Evolutionary conservation across 495 filamentous ascomycete genomes (phyloP).

Genomic region (Diplogelasinospora grovesii): DNA sequence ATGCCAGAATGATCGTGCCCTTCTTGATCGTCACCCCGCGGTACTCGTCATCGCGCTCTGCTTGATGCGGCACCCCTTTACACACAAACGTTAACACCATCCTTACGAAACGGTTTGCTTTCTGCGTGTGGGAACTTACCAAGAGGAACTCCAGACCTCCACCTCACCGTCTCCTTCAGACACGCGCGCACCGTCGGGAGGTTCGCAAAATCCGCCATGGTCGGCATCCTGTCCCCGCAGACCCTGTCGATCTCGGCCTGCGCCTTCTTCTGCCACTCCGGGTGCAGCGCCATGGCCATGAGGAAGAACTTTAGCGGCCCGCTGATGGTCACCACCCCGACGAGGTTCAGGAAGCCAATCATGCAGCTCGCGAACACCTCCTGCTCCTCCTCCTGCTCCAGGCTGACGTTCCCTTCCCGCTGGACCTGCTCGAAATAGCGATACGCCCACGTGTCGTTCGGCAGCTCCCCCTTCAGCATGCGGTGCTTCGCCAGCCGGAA

Average conservation of each 20-base stretch:
- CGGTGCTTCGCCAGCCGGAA: slow-evolving; percentile 34
- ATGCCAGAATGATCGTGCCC: slow-evolving; percentile 46
- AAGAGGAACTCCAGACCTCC: slow-evolving; percentile 48
- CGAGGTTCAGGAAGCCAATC: slow-evolving; percentile 42
- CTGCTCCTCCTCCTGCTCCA: slow-evolving; percentile 33
- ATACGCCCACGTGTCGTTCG: slow-evolving; percentile 38
- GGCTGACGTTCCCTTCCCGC: slow-evolving; percentile 27
- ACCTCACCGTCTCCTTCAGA: slow-evolving; percentile 54
- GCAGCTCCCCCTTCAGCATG: slow-evolving; percentile 31
- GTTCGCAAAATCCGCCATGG: slow-evolving; percentile 37
- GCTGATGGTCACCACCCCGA: slow-evolving; percentile 42
- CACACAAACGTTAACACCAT: too few relatives aligned
- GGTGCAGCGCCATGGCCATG: slow-evolving; percentile 43
- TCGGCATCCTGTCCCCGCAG: slow-evolving; percentile 45
- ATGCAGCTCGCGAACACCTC: slow-evolving; percentile 43
- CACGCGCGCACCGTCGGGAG: slow-evolving; percentile 50
- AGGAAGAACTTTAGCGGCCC: slow-evolving; percentile 43
- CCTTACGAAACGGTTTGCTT: too few relatives aligned
- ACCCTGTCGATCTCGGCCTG: slow-evolving; percentile 57
- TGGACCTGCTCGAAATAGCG: slow-evolving; percentile 39
- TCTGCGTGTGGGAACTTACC: too few relatives aligned
- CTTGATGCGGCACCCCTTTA: slow-evolving; percentile 45
- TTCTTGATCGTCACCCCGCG: slow-evolving; percentile 46
- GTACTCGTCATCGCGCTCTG: slow-evolving; percentile 43
- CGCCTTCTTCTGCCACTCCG: slow-evolving; percentile 41